These are phyloP conservation scores for Clavispora asparagi DNA, from an alignment of 805 yeast species.

Conservation along the genomic window DNA sequence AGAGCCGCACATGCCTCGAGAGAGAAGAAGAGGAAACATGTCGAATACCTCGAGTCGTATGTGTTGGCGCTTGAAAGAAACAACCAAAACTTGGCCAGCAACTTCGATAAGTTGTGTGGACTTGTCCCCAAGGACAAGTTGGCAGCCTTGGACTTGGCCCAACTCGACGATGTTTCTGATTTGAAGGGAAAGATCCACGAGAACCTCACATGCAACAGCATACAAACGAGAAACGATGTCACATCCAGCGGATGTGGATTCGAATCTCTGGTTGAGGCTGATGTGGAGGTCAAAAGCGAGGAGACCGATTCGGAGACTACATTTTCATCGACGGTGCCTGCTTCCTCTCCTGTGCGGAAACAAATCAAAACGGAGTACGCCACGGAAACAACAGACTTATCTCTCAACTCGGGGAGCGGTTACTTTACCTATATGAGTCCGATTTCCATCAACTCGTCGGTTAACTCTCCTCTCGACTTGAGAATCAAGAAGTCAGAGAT, in stretches of 20 bases:
- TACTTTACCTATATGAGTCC: conserved; percentile 39
- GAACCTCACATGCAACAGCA: conserved; percentile 1
- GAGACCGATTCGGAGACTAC: conserved; percentile 2
- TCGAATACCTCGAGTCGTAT: conserved; percentile 73
- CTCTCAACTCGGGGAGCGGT: conserved; percentile 5
- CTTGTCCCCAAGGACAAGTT: conserved; percentile 6
- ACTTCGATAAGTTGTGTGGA: conserved; percentile 17
- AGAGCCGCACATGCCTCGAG: conserved; percentile 97
- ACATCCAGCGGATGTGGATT: background rate
- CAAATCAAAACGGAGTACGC: background rate
- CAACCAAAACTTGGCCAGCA: conserved; percentile 19
- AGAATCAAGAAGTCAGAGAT: conserved; percentile 18
- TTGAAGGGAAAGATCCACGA: conserved; percentile 10
- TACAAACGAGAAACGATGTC: background rate
- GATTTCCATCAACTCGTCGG: conserved; percentile 36
- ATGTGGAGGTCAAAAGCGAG: conserved; percentile 7
- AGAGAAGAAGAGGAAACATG: conserved; percentile 90
- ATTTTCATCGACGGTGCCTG: background rate
- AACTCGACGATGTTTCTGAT: conserved; percentile 10
- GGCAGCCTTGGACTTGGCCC: conserved; percentile 6
- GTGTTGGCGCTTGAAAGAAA: conserved; percentile 40
- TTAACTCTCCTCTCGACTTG: conserved; percentile 36
- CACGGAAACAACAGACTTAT: background rate
- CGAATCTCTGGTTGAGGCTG: background rate
- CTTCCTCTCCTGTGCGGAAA: background rate